These are phyloP conservation scores for Rhizodiscina lignyota DNA, from an alignment of 495 filamentous ascomycete genomes.

Conservation along the genomic window DNA sequence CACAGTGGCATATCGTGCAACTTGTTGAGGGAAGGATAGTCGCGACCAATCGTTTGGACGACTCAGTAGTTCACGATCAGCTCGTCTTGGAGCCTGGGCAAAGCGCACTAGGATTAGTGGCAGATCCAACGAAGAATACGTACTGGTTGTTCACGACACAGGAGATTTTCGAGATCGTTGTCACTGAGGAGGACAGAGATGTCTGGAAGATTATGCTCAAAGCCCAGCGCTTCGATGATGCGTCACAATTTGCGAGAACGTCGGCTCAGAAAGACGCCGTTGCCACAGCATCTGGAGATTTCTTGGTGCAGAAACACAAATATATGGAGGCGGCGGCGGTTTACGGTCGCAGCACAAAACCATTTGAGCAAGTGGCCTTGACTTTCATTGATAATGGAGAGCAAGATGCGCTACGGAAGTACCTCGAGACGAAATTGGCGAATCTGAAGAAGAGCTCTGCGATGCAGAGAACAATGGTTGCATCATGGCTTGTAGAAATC, in stretches of 20 bases:
- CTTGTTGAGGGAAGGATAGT: slow-evolving; percentile 69
- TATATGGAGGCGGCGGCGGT: slow-evolving; percentile 74
- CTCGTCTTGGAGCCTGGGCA: slow-evolving; percentile 67
- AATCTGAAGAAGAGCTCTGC: slow-evolving; percentile 64
- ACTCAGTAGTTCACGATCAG: slow-evolving; percentile 72
- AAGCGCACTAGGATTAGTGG: slow-evolving; percentile 58
- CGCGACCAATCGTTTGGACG: slow-evolving; percentile 71
- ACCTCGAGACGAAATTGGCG: slow-evolving; percentile 68
- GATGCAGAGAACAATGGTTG: slow-evolving; percentile 92
- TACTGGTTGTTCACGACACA: slow-evolving; percentile 87
- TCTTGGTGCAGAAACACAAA: slow-evolving; percentile 59
- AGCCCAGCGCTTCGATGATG: slow-evolving; percentile 71
- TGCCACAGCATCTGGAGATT: slow-evolving; percentile 77
- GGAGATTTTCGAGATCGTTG: slow-evolving; percentile 86
- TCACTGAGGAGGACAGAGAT: slow-evolving; percentile 78
- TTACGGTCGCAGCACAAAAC: slow-evolving; percentile 89
- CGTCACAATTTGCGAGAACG: slow-evolving; percentile 60
- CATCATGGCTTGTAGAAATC: slow-evolving; percentile 85
- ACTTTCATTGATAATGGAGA: slow-evolving; percentile 79
- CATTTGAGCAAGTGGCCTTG: slow-evolving; percentile 85
- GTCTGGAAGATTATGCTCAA: slow-evolving; percentile 85
- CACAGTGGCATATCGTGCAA: slow-evolving; percentile 84
- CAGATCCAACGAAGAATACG: slow-evolving; percentile 83
- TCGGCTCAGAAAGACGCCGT: slow-evolving; percentile 72
- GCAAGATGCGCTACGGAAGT: slow-evolving; percentile 80